Evolutionary conservation across 306 rosid genomes (phyloP).

Genomic region (Prosopis cineraria): DNA sequence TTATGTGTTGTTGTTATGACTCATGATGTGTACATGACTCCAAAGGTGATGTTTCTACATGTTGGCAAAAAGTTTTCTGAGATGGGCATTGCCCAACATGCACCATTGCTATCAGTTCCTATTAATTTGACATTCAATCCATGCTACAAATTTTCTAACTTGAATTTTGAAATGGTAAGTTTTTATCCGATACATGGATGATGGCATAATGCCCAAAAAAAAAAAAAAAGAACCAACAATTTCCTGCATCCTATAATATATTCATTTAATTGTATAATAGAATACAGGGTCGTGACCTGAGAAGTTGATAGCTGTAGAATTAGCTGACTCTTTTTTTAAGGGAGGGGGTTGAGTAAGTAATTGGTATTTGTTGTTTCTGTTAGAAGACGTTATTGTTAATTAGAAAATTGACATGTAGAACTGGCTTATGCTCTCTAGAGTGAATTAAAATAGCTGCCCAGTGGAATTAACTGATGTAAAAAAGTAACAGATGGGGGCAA

Average conservation of each 20-base stretch:
- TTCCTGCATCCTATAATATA: neutral
- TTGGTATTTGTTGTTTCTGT: neutral
- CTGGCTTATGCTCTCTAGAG: neutral
- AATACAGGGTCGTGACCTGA: neutral
- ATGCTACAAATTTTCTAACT: conserved; percentile 2
- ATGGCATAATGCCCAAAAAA: too few species aligned
- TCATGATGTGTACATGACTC: neutral
- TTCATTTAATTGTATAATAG: neutral
- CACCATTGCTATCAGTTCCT: neutral
- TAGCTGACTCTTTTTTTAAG: neutral
- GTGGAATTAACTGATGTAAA: neutral
- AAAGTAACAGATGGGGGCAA: neutral
- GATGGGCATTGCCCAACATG: neutral
- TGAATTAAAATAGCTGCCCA: neutral
- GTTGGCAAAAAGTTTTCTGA: neutral
- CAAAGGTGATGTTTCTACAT: neutral
- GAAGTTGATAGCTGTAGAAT: neutral
- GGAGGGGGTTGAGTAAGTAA: neutral
- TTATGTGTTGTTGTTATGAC: neutral
- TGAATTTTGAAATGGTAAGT: neutral
- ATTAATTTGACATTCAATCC: neutral
- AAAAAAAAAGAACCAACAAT: neutral
- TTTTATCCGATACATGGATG: neutral
- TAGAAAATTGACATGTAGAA: conserved; percentile 18
- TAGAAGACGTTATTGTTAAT: neutral